Percentiles rank a stretch among this genome's conserved stretches.
These are phyloP conservation scores for Exophiala spinifera DNA, from an alignment of 2,329 filamentous ascomycete genomes.

Conservation along the genomic window DNA sequence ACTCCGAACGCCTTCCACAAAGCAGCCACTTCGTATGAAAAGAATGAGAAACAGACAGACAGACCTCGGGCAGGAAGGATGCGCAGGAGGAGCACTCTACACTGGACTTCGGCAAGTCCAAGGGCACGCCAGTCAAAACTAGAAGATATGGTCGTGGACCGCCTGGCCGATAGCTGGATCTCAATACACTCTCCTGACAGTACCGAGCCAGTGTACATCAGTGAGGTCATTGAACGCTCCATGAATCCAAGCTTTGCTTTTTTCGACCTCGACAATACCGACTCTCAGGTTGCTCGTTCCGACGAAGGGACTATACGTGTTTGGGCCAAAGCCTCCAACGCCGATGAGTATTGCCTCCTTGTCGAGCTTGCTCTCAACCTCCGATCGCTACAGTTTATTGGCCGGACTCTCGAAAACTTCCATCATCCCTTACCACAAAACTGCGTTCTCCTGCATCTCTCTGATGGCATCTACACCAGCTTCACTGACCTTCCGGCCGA, in stretches of 20 bases:
- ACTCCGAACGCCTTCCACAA: conserved; percentile 24
- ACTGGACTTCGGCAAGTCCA: conserved; percentile 61
- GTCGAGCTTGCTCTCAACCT: conserved; percentile 71
- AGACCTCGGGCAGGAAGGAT: conserved; percentile 40
- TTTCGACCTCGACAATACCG: conserved; percentile 69
- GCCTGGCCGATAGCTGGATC: conserved; percentile 86
- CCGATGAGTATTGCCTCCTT: conserved; percentile 60
- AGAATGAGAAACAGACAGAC: conserved; percentile 20
- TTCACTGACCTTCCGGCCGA: conserved; percentile 62
- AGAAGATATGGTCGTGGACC: conserved; percentile 66
- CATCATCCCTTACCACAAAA: conserved; percentile 75
- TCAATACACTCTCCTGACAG: conserved; percentile 68
- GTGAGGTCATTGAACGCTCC: conserved; percentile 73
- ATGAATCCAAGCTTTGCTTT: conserved; percentile 88
- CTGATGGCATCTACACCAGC: conserved; percentile 81
- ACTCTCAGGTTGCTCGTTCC: conserved; percentile 62
- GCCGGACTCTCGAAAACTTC: conserved; percentile 61
- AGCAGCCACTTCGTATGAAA: conserved; percentile 25
- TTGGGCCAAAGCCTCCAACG: conserved; percentile 63
- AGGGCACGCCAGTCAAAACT: conserved; percentile 68
- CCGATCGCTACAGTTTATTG: conserved; percentile 72
- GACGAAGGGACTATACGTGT: conserved; percentile 66
- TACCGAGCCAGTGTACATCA: conserved; percentile 80
- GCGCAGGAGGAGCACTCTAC: conserved; percentile 58
- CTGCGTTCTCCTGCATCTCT: conserved; percentile 78